A percentile compares a stretch with the other conserved stretches of the same genome.
phyloP scores from a whole-genome alignment of 148 eudicot species.

The Chenopodium album region DNA sequence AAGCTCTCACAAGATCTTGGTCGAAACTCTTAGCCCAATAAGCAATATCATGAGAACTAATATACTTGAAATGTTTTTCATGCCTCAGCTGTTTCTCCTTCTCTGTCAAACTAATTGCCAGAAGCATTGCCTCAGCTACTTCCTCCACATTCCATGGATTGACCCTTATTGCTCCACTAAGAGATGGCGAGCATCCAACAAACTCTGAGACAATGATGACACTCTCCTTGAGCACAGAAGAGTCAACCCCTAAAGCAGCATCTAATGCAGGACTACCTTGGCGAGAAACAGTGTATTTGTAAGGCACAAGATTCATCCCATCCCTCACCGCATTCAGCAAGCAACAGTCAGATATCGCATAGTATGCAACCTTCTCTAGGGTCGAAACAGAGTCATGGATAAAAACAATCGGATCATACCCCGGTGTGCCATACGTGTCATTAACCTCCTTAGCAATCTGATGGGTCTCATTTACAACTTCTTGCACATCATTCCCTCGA shows the following conservation, averaged over 20 bases:
- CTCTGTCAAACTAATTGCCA: constrained; percentile 48
- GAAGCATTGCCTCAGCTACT: constrained; percentile 56
- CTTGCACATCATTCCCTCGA: constrained; percentile 71
- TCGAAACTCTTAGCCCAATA: constrained; percentile 82
- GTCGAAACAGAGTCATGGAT: constrained; percentile 54
- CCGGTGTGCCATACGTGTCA: constrained; percentile 44
- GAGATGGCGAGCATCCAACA: constrained; percentile 85
- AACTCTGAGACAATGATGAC: constrained; percentile 78
- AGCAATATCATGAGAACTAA: constrained; percentile 76
- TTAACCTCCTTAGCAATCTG: constrained; percentile 51
- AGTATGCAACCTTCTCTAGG: constrained; percentile 65
- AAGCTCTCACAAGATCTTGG: constrained; percentile 74
- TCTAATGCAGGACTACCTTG: constrained; percentile 54
- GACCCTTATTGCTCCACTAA: constrained; percentile 83
- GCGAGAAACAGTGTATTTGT: constrained; percentile 62
- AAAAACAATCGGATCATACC: constrained; percentile 73
- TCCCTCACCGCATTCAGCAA: constrained; percentile 84
- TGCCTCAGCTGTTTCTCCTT: constrained; percentile 66
- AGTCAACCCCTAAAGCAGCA: constrained; percentile 40
- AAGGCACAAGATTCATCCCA: constrained; percentile 90
- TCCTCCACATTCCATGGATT: constrained; percentile 80
- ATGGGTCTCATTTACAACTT: constrained; percentile 47
- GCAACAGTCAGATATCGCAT: constrained; percentile 67
- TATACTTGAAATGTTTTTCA: constrained; percentile 71
- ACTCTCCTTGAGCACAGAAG: constrained; percentile 40